These are phyloP conservation scores for Penicillium cataractarum DNA, from an alignment of 495 filamentous ascomycete species.

Conservation along the genomic window DNA sequence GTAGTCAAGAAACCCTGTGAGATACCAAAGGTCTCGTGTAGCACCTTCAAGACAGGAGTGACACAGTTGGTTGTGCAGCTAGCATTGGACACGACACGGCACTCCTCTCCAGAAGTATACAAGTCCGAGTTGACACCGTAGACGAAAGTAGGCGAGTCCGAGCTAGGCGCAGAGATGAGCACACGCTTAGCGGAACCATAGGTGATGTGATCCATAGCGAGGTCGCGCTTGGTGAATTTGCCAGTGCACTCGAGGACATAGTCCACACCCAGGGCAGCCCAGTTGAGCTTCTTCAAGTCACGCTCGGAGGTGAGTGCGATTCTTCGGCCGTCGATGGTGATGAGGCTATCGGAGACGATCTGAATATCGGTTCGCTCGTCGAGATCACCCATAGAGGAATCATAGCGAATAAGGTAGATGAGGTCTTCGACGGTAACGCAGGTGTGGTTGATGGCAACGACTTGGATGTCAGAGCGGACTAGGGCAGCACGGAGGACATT, in stretches of 20 bases:
- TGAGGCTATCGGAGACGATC: constrained; percentile 31
- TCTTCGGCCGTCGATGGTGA: constrained; percentile 29
- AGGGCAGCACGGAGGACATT: constrained; percentile 43
- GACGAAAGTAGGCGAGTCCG: constrained; percentile 40
- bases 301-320: constrained; percentile 41
- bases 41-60: constrained; percentile 39
- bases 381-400: constrained; percentile 39
- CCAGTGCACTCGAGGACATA: constrained; percentile 43
- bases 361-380: constrained; percentile 33
- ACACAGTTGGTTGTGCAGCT: constrained; percentile 45
- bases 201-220: constrained; percentile 36
- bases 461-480: constrained; percentile 34
- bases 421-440: constrained; percentile 39
- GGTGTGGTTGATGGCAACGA: constrained; percentile 44
- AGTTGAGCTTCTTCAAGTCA: constrained; percentile 40
- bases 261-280: constrained; percentile 34
- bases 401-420: constrained; percentile 44
- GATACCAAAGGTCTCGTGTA: constrained; percentile 35
- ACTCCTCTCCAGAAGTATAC: constrained; percentile 31
- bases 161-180: constrained; percentile 41
- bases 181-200: constrained; percentile 39
- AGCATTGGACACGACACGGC: constrained; percentile 36
- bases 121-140: constrained; percentile 39
- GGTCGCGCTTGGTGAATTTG: constrained; percentile 41
- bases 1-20: constrained; percentile 40